Evolutionary conservation across 2,329 filamentous ascomycete species (phyloP).

Genomic region (Neonectria hederae): DNA sequence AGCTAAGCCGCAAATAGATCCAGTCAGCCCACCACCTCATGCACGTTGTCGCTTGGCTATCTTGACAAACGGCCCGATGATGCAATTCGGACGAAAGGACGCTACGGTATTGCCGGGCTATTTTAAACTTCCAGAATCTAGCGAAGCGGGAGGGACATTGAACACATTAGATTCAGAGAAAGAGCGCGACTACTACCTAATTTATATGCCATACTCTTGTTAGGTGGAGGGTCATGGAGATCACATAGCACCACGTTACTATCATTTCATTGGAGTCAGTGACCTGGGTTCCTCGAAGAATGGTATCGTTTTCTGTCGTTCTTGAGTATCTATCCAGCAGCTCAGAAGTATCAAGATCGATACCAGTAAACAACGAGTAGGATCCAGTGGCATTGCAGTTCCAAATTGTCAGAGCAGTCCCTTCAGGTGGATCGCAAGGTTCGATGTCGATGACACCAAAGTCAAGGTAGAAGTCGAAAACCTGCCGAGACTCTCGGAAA

Average conservation of each 20-base stretch:
- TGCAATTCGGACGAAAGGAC: neutral
- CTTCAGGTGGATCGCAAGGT: constrained; percentile 18
- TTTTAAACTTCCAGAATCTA: too few species aligned
- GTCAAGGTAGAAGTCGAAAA: constrained; percentile 25
- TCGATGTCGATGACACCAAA: constrained; percentile 23
- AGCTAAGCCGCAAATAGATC: neutral
- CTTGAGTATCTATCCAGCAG: constrained; percentile 12
- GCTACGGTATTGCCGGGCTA: neutral
- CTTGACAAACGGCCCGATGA: neutral
- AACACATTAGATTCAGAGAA: too few species aligned
- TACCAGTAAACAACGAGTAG: constrained; percentile 21
- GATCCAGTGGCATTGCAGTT: constrained; percentile 24
- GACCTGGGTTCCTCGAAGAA: constrained; percentile 21
- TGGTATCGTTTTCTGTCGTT: constrained; percentile 17
- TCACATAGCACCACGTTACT: too few species aligned
- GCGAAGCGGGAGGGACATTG: too few species aligned
- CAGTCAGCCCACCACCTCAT: neutral
- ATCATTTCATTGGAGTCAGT: constrained; percentile 21
- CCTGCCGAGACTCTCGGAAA: constrained; percentile 19
- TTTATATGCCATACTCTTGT: too few species aligned
- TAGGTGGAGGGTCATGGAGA: too few species aligned
- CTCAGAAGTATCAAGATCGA: constrained; percentile 17
- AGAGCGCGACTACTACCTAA: too few species aligned
- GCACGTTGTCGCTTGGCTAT: neutral
- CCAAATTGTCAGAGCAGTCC: constrained; percentile 19